phyloP scores from a whole-genome alignment of 192 early-diverging fungal genomes.

The Oehlia diaphana region DNA sequence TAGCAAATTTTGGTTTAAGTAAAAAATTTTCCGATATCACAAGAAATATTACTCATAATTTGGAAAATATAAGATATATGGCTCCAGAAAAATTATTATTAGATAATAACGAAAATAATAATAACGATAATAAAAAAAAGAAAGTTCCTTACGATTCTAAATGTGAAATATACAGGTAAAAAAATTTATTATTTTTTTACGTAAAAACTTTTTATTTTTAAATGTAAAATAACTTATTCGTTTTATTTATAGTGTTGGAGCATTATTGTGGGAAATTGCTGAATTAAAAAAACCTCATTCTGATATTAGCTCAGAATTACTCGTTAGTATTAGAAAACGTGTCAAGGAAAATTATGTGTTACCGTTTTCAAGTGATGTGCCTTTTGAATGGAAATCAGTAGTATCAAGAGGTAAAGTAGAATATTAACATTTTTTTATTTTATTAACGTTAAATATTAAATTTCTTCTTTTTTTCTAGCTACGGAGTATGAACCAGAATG shows the following conservation, averaged over 20 bases:
- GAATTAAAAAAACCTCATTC: constrained; percentile 4
- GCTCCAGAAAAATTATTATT: constrained; percentile 6
- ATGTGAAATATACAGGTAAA: constrained; percentile 25
- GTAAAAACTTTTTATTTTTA: too few relatives aligned
- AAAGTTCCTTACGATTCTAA: background rate
- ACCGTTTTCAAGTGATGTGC: background rate
- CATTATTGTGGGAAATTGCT: constrained; percentile 19
- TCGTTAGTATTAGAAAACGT: background rate
- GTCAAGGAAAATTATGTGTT: background rate
- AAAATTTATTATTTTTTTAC: too few relatives aligned
- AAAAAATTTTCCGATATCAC: constrained; percentile 4
- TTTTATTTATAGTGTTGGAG: background rate
- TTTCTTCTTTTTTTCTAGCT: background rate
- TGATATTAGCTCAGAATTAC: background rate
- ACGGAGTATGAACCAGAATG: background rate
- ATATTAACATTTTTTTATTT: too few relatives aligned
- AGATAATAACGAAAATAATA: background rate
- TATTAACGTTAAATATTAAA: too few relatives aligned
- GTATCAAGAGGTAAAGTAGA: background rate
- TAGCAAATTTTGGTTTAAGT: constrained; percentile 10
- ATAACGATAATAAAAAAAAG: background rate
- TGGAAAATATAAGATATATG: constrained; percentile 22
- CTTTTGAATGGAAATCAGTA: background rate
- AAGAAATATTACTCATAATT: background rate
- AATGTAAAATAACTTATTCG: background rate